A percentile compares a stretch with the other conserved stretches of the same genome.
Conservation (phyloP, 257 asterid genomes). For the Ehretia macrophylla region DNA sequence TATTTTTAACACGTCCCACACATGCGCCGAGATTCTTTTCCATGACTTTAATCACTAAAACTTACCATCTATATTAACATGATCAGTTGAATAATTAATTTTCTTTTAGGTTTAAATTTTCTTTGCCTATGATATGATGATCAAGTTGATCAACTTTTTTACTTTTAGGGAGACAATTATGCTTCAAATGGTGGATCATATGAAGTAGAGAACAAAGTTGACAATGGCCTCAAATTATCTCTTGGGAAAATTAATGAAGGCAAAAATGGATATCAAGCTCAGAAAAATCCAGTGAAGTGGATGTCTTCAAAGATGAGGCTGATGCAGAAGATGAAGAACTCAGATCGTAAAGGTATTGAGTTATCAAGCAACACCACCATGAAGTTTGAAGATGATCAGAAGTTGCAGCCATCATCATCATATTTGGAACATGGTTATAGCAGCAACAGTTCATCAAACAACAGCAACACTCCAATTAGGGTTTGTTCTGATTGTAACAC, state of each 20-base stretch:
- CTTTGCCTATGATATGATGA: constrained; percentile 13
- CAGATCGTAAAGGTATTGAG: neutral
- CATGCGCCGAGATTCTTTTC: too few species aligned
- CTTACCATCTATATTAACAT: neutral
- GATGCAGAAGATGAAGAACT: constrained; percentile 45
- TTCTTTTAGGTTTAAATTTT: neutral
- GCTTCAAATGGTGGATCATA: constrained; percentile 40
- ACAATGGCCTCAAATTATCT: constrained; percentile 34
- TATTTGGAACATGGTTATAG: constrained; percentile 48
- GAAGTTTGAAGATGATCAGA: constrained; percentile 31
- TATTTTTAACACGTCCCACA: too few species aligned
- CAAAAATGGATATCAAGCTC: constrained; percentile 7
- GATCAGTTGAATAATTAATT: neutral
- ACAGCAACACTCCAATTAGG: constrained; percentile 57
- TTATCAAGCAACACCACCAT: neutral
- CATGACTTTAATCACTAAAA: neutral
- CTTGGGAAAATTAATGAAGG: constrained; percentile 47
- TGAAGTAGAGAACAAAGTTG: constrained; percentile 32
- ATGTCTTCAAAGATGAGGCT: constrained; percentile 73
- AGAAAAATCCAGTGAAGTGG: constrained; percentile 37
- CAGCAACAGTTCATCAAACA: constrained; percentile 54
- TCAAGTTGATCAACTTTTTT: constrained; percentile 6
- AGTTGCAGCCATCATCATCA: constrained; percentile 21
- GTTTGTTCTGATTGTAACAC: constrained; percentile 95
- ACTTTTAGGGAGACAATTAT: constrained; percentile 20